Evolutionary conservation across 768 basidiomycete species (phyloP).

Genomic region (Mycena olivaceomarginata): DNA sequence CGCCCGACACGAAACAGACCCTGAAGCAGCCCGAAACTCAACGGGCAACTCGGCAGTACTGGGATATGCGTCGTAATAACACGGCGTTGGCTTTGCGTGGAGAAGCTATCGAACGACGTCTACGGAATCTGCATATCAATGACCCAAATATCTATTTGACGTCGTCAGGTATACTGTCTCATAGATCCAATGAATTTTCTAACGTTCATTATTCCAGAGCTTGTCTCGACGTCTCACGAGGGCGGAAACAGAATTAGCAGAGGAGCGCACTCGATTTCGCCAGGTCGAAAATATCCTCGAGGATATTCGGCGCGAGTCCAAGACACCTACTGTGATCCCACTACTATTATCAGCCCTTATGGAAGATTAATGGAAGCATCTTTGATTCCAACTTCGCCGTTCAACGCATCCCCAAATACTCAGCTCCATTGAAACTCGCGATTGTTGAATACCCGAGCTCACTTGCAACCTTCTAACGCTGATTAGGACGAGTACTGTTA

Average conservation of each 20-base stretch:
- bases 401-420: no score
- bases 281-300: constrained; percentile 6
- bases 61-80: constrained; percentile 33
- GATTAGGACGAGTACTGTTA: not conserved
- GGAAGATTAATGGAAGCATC: not conserved
- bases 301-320: constrained; percentile 33
- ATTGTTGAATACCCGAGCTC: no score
- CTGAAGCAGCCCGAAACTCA: constrained; percentile 18
- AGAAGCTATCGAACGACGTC: constrained; percentile 14
- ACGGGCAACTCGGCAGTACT: constrained; percentile 28
- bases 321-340: constrained; percentile 27
- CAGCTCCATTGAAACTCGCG: no score
- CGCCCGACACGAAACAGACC: not conserved
- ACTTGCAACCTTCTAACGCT: no score
- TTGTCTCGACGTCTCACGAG: constrained; percentile 16
- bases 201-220: not conserved
- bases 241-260: constrained; percentile 7
- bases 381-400: not conserved
- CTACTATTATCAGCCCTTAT: constrained; percentile 3
- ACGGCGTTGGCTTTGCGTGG: constrained; percentile 8
- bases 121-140: constrained; percentile 16
- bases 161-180: constrained; percentile 12
- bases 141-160: constrained; percentile 24
- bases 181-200: not conserved
- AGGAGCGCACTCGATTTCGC: constrained; percentile 20